Evolutionary conservation across 768 basidiomycete species (phyloP), one percentile per base, ranked within the genome.

Genomic region (Boletus barrowsii): DNA sequence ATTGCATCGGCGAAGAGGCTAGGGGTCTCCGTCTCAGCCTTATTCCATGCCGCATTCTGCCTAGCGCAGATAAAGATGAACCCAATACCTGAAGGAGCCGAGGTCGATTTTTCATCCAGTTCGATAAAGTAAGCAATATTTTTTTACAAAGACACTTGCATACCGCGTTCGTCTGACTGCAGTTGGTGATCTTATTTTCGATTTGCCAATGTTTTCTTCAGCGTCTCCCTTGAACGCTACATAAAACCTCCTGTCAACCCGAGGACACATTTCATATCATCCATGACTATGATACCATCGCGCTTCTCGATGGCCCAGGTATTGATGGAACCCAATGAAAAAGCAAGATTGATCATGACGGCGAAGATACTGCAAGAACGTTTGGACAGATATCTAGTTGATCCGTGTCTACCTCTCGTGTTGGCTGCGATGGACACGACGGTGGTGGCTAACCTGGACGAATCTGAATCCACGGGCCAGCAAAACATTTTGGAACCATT

Each of bases 31-130:
- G 22, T 62, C 18, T 51, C 65, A 5, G 15, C 53, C 10, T 29
- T 69, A 18, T 59, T 69, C 35, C 52, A 64, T 1, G 67, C 66
- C 10, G 64, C 66, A 22, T 49, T 62, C 13, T 57, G 51, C 14
- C 47, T 67, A 45, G 67, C 62, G 0, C 52, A 59, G 40, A 47
- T 59, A 49, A 63, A 54, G 49, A 55, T 63, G 59, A 65, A 62
- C 40, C 62, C 62, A 3, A 22, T 49, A 15, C 36, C 53, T 11
- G 56, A 24, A 20, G 13, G 9, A 13, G 55, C 62, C 9, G 64
- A 64, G 9, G 42, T 57, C 32, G 58, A 58, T 54, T 64, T 66
- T 39, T 44, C 56, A 22, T 20, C 56, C 5, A 22, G 10, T 4
- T 0, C 1, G n/a, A 52, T 53, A 14, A 49, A 54, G 65, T 66